Evolutionary conservation across 2,329 filamentous ascomycete genomes (phyloP), one percentile per base, ranked within the genome.

Genomic region (Bipolaris oryzae): DNA sequence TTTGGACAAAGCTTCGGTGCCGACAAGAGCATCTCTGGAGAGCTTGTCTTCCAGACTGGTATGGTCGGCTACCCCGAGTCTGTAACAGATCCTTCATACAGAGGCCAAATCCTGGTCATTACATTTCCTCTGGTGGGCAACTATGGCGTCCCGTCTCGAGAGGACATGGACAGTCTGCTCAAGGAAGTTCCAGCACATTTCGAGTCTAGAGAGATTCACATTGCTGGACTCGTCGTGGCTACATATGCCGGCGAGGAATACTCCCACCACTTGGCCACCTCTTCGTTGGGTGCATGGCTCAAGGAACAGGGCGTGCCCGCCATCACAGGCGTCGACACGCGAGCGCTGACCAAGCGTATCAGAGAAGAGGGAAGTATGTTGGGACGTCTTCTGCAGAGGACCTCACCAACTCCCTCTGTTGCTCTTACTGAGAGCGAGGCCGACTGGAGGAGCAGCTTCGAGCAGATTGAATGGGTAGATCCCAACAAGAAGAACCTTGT

Each of bases 31-130:
- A 87, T 96, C 73, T 90, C 94, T 66, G 95, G 95, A 77, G 95
- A 99, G 84, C 84, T 99, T 76, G 95, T 99, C 80, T 99, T 99
- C 82, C 94, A 98, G 85, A 99, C 95, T 56, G 95, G 95, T 79
- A 96, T 98, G 93, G 95, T 98, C 69, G 95, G 95, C 74, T 99
- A 99, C 77, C 93, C 95, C 39, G 95, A 99, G 83, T 96, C 89
- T 45, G 84, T 95, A 69, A 94, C 91, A 59, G 91, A 95, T 74
- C 91, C 91, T 66, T 94, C 91, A 47, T 94, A 95, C 79, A 89
- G 90, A 47, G 91, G 91, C 61, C 94, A 99, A 81, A 96, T 99
- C 69, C 85, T 99, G 69, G 93, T 98, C 78, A 88, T 98, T 72
- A 99, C 94, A 51, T 97, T 96, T 77, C 95, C 94, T 57, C 84